These are phyloP conservation scores for Amanita exitialis DNA, from an alignment of 768 basidiomycete genomes.

Conservation along the genomic window DNA sequence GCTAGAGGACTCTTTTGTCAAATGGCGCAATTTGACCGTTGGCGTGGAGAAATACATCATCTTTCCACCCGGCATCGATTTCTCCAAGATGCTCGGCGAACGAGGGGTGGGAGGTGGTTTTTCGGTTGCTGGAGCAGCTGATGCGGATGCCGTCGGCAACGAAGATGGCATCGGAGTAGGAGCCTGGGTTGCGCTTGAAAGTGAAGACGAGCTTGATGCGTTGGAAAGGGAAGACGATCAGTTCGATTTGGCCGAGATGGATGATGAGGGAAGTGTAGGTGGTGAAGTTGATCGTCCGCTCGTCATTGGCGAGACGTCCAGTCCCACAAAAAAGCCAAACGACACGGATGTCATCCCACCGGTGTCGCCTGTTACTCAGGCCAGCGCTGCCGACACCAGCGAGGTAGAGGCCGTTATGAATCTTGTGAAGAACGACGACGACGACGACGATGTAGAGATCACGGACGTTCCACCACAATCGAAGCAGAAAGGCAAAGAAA, in stretches of 20 bases:
- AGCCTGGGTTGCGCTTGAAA: conserved; percentile 4
- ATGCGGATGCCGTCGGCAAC: conserved; percentile 3
- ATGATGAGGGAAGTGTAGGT: conserved; percentile 3
- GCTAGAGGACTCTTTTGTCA: conserved; percentile 83
- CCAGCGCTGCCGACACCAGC: conserved; percentile 20
- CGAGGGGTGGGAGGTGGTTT: conserved; percentile 25
- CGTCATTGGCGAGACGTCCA: not conserved
- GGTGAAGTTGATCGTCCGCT: conserved; percentile 4
- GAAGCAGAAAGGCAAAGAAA: conserved; percentile 7
- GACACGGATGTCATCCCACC: not conserved
- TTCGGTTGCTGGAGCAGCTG: not conserved
- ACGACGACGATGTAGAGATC: conserved; percentile 10
- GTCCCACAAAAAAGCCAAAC: not conserved
- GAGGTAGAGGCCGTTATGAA: conserved; percentile 19
- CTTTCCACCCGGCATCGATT: conserved; percentile 63
- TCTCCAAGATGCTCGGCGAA: conserved; percentile 34
- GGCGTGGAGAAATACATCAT: conserved; percentile 57
- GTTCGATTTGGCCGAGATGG: conserved; percentile 1
- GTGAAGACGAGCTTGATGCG: conserved; percentile 2
- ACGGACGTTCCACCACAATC: conserved; percentile 9
- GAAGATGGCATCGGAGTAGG: conserved; percentile 7
- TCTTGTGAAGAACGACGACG: conserved; percentile 5
- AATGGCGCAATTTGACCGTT: conserved; percentile 65
- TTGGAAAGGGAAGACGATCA: conserved; percentile 6
- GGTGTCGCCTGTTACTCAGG: conserved; percentile 9